A percentile compares a stretch with the other conserved stretches of the same genome.
These are phyloP conservation scores for Gentiana dahurica DNA, from an alignment of 257 asterid species.

Conservation along the genomic window DNA sequence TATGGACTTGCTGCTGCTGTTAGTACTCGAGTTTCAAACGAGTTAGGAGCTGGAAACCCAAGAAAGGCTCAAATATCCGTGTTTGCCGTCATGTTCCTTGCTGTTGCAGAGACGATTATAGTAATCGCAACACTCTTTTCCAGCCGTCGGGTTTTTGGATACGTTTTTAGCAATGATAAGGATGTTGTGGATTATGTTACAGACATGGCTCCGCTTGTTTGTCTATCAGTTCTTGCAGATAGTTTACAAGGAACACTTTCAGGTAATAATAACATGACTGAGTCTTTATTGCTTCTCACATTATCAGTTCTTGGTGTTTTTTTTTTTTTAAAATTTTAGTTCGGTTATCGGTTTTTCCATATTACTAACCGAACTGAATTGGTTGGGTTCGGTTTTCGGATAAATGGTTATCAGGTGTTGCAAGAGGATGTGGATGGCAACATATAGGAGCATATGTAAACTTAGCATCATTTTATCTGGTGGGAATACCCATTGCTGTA, in stretches of 20 bases:
- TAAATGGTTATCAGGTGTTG: conserved; percentile 38
- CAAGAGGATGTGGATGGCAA: conserved; percentile 94
- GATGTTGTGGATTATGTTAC: conserved; percentile 72
- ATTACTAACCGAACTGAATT: not conserved
- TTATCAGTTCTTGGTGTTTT: not conserved
- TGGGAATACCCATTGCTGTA: conserved; percentile 69
- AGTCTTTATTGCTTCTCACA: no score
- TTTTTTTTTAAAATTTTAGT: not conserved
- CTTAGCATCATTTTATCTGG: conserved; percentile 67
- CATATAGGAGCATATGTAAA: conserved; percentile 74
- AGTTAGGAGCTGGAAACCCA: conserved; percentile 70
- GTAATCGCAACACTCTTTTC: conserved; percentile 35
- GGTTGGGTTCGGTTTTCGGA: not conserved
- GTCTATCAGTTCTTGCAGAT: conserved; percentile 49
- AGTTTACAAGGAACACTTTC: conserved; percentile 57
- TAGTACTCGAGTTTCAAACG: conserved; percentile 83
- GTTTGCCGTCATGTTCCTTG: conserved; percentile 42
- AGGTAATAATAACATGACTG: conserved; percentile 25
- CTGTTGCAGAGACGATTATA: conserved; percentile 29
- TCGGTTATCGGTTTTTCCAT: not conserved
- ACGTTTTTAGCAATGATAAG: conserved; percentile 56
- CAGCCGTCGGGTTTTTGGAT: conserved; percentile 58
- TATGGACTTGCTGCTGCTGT: conserved; percentile 67
- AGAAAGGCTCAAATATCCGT: conserved; percentile 45
- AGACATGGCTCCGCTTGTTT: conserved; percentile 57